These are phyloP conservation scores for Picocystis sp. DNA, from an alignment of 163 green algal species.

Conservation along the genomic window DNA sequence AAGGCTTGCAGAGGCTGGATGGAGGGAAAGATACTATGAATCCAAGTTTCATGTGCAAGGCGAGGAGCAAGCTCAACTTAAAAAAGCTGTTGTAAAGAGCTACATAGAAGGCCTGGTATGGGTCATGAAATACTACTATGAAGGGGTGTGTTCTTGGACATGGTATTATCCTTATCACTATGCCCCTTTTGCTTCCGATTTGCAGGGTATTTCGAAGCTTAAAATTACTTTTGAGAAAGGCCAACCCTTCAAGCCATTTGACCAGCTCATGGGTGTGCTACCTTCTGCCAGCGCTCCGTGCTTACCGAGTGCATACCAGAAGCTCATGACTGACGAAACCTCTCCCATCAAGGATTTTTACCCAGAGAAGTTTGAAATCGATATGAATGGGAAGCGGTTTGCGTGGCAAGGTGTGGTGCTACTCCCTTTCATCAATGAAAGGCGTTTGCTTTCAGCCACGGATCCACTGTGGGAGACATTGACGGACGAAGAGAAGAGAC, in stretches of 20 bases:
- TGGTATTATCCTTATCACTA: slow-evolving; percentile 94
- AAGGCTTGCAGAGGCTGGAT: slow-evolving; percentile 65
- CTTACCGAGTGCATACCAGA: slow-evolving; percentile 7
- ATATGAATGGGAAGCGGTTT: slow-evolving; percentile 78
- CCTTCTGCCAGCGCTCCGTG: slow-evolving; percentile 18
- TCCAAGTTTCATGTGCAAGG: slow-evolving; percentile 43
- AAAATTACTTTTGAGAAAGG: slow-evolving; percentile 58
- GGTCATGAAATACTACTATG: slow-evolving; percentile 96
- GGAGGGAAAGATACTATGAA: slow-evolving; percentile 83
- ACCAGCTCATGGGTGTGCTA: slow-evolving; percentile 43
- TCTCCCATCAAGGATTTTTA: slow-evolving; percentile 96
- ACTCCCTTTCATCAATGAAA: slow-evolving; percentile 94
- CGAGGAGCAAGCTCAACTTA: slow-evolving; percentile 13
- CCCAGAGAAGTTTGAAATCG: slow-evolving; percentile 63
- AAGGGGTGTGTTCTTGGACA: slow-evolving; percentile 36
- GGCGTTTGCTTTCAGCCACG: slow-evolving; percentile 44
- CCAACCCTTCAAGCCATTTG: slow-evolving; percentile 60
- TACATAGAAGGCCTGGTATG: slow-evolving; percentile 79
- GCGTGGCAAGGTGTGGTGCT: slow-evolving; percentile 66
- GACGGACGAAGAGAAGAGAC: slow-evolving; percentile 22
- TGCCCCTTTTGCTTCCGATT: slow-evolving; percentile 78
- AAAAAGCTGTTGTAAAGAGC: slow-evolving; percentile 24
- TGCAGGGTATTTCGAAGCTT: slow-evolving; percentile 38
- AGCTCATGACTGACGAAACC: slow-evolving; percentile 47
- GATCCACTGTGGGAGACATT: slow-evolving; percentile 33